phyloP scores from a whole-genome alignment of 139 green algal species.

The Micromonas pusilla region DNA sequence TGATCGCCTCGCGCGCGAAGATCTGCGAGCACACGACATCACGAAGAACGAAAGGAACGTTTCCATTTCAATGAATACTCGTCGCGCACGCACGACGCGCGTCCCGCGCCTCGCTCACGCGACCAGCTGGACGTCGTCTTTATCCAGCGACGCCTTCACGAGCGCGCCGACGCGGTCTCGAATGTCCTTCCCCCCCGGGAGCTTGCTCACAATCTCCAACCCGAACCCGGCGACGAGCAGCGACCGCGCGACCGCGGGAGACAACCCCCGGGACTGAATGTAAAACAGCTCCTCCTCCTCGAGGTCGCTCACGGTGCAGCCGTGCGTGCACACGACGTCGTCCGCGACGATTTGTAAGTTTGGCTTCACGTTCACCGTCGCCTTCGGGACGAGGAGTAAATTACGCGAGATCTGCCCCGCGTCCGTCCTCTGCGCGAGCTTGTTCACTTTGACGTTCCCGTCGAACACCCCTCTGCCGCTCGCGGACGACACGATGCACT shows the following conservation, averaged over 20 bases:
- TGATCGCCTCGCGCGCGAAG: too few relatives aligned
- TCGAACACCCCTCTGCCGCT: constrained; percentile 88
- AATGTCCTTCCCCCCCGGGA: background rate
- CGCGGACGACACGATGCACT: constrained; percentile 85
- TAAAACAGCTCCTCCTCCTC: constrained; percentile 98
- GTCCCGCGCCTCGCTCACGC: background rate
- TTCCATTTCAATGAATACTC: too few relatives aligned
- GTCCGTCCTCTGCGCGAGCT: constrained; percentile 86
- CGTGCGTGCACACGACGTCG: constrained; percentile 98
- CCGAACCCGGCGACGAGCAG: constrained; percentile 86
- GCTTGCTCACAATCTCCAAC: constrained; percentile 54
- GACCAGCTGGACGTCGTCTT: background rate
- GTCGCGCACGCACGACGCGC: too few relatives aligned
- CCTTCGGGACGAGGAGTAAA: constrained; percentile 83
- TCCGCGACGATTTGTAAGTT: constrained; percentile 98
- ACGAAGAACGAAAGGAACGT: too few relatives aligned
- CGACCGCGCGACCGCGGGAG: constrained; percentile 53
- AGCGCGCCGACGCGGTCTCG: background rate
- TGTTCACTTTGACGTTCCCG: constrained; percentile 89
- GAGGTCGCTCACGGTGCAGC: constrained; percentile 90
- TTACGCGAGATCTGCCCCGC: constrained; percentile 88
- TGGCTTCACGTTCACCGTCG: constrained; percentile 94
- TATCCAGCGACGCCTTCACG: background rate
- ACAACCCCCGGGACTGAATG: constrained; percentile 80
- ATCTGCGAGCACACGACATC: too few relatives aligned